These are phyloP conservation scores for Xylariomycetidae sp. DNA, from an alignment of 2,329 filamentous ascomycete species.

Conservation along the genomic window DNA sequence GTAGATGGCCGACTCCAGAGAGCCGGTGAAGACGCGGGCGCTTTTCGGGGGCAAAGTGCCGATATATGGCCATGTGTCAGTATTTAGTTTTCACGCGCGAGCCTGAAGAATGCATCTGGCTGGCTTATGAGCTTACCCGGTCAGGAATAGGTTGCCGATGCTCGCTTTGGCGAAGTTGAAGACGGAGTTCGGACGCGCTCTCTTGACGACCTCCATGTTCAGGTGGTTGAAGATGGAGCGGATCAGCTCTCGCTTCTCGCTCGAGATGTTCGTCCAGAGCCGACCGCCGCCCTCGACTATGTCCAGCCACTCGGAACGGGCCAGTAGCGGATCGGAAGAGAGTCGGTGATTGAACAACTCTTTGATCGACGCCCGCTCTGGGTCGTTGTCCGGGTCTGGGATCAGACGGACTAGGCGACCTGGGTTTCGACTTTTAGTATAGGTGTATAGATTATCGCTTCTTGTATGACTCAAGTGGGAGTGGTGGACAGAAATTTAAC, in stretches of 20 bases:
- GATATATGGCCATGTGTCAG: too few relatives aligned
- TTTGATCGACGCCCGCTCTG: conserved; percentile 71
- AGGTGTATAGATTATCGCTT: too few relatives aligned
- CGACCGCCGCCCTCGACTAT: conserved; percentile 78
- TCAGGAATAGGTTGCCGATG: conserved; percentile 75
- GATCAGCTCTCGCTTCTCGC: conserved; percentile 71
- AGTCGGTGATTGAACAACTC: conserved; percentile 84
- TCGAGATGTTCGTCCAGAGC: conserved; percentile 68
- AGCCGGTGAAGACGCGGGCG: conserved; percentile 84
- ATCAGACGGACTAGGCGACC: conserved; percentile 88
- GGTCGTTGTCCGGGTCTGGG: conserved; percentile 56
- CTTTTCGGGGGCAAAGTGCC: conserved; percentile 15
- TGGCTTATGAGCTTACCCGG: conserved; percentile 57
- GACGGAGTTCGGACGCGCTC: conserved; percentile 64
- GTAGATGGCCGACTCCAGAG: conserved; percentile 89
- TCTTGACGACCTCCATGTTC: conserved; percentile 74
- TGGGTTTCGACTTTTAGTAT: too few relatives aligned
- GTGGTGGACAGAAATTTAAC: too few relatives aligned
- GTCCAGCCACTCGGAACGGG: conserved; percentile 77
- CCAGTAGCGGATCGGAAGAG: conserved; percentile 52
- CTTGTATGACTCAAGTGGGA: too few relatives aligned
- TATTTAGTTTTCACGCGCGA: too few relatives aligned
- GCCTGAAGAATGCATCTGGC: too few relatives aligned
- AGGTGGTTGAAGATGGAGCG: conserved; percentile 72
- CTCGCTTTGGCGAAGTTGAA: conserved; percentile 76